These are phyloP conservation scores for Pseudocercospora musae DNA, from an alignment of 2,329 filamentous ascomycete genomes.

Conservation along the genomic window DNA sequence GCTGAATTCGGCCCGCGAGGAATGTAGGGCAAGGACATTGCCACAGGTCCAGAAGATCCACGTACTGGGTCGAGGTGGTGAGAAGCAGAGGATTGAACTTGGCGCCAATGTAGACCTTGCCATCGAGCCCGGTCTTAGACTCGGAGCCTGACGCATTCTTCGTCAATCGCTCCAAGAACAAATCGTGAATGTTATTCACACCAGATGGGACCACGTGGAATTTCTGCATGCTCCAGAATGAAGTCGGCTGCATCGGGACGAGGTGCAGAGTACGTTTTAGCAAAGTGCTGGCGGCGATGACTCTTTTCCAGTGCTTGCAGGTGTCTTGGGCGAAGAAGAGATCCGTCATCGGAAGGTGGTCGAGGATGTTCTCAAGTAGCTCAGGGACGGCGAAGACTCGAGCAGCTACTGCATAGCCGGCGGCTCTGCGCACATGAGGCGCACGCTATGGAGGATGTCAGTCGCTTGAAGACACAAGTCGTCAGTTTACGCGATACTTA, in stretches of 20 bases:
- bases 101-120: not conserved
- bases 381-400: not conserved
- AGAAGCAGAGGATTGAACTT: not conserved
- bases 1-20: too few relatives aligned
- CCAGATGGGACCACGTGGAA: too few relatives aligned
- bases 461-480: too few relatives aligned
- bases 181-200: too few relatives aligned
- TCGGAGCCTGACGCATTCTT: too few relatives aligned
- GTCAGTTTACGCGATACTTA: too few relatives aligned
- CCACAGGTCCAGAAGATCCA: too few relatives aligned
- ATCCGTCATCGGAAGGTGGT: not conserved
- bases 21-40: too few relatives aligned
- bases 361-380: not conserved
- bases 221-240: not conserved
- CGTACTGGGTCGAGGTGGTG: too few relatives aligned
- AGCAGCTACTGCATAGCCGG: not conserved
- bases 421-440: not conserved
- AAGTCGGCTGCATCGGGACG: not conserved
- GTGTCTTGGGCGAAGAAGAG: not conserved
- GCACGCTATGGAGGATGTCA: too few relatives aligned
- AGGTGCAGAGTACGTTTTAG: not conserved
- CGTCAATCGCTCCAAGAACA: too few relatives aligned
- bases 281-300: not conserved
- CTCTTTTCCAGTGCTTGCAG: not conserved
- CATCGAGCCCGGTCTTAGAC: too few relatives aligned